Evolutionary conservation across 768 basidiomycete genomes (phyloP).

Genomic region (Collybiopsis luxurians): DNA sequence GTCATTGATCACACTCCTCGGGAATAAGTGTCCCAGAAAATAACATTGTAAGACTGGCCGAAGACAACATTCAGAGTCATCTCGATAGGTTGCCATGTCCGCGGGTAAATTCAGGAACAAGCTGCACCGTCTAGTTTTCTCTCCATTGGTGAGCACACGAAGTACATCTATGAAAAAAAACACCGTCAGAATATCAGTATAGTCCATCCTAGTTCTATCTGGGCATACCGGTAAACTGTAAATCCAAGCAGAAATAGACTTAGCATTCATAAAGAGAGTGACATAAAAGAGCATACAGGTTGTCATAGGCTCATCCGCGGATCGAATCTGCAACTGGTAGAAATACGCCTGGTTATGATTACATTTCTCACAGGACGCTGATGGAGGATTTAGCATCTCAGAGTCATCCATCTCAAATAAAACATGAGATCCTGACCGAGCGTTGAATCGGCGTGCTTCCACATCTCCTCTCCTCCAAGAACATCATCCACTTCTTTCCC

Average conservation of each 20-base stretch:
- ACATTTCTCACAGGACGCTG: slow-evolving; percentile 72
- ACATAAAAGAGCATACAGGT: slow-evolving; percentile 45
- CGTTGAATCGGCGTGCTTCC: slow-evolving; percentile 91
- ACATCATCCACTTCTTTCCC: slow-evolving; percentile 97
- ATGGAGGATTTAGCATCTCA: too few species aligned
- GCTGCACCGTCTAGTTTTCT: slow-evolving; percentile 2
- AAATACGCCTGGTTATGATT: slow-evolving; percentile 87
- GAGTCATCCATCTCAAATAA: neutral
- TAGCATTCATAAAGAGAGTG: neutral
- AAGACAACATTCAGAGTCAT: too few species aligned
- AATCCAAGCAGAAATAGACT: neutral
- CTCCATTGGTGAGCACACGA: slow-evolving; percentile 5
- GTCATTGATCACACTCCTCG: too few species aligned
- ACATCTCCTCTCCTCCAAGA: slow-evolving; percentile 88
- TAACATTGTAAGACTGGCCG: too few species aligned
- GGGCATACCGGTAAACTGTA: slow-evolving; percentile 6
- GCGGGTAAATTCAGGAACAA: too few species aligned
- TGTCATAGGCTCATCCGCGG: slow-evolving; percentile 91
- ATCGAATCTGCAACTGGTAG: slow-evolving; percentile 94
- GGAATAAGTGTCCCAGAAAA: too few species aligned
- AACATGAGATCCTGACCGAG: neutral
- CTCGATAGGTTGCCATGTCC: too few species aligned
- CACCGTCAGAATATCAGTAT: too few species aligned
- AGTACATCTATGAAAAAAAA: slow-evolving; percentile 1
- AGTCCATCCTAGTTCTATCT: too few species aligned